Base-by-base conservation (phyloP, 2,329 filamentous ascomycete species). In the Aspergillus unguis region DNA sequence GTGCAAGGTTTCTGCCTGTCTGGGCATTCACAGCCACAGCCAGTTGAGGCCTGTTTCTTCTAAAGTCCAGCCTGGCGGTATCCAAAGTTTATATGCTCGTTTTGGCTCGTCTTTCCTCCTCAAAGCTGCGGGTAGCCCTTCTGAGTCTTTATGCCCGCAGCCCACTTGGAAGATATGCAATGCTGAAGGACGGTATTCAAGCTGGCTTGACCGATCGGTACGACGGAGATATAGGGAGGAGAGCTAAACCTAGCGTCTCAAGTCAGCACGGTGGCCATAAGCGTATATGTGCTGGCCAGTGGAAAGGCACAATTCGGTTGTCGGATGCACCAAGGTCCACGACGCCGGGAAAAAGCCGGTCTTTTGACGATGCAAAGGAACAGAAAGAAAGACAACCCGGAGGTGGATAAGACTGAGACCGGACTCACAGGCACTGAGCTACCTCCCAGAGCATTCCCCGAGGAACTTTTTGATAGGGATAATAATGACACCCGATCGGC, bases 1-100 rank as follows among this genome's bases (percentile, higher is more conserved):
- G 60, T 73, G 68, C 62, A 62, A 60, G 57, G 54, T 54, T 63
- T 57, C 63, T 55, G 58, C 56, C 60, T 53, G 58, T 63, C 48
- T 60, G 55, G 42, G 57, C 56, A 54, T 59, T 63, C 62, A 64
- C 66, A 61, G 59, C 64, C 62, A 63, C 64, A 59, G 60, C 57
- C 63, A 46, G 56, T 52, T 43, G 32, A 53, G 57, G 54, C 53
- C 57, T 55, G 49, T 53, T 54, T 50, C 37, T 49, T 48, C 26
- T 7, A 29, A 27, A 50, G 37, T 48, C 55, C 46, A 55, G 35
- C 36, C 52, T 44, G 44, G 38, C 35, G 17, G 41, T 47, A 29
- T 47, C 44, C 37, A 31, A 40, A 43, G 32, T 23, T 25, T 42
- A 17, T 43, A 9, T 27, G 25, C 32, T 23, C 28, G 11, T 44